Percentiles rank a stretch among this genome's conserved stretches.
Evolutionary conservation across 164 flowering plant genomes (phyloP).

Genomic region (Taxillus chinensis): DNA sequence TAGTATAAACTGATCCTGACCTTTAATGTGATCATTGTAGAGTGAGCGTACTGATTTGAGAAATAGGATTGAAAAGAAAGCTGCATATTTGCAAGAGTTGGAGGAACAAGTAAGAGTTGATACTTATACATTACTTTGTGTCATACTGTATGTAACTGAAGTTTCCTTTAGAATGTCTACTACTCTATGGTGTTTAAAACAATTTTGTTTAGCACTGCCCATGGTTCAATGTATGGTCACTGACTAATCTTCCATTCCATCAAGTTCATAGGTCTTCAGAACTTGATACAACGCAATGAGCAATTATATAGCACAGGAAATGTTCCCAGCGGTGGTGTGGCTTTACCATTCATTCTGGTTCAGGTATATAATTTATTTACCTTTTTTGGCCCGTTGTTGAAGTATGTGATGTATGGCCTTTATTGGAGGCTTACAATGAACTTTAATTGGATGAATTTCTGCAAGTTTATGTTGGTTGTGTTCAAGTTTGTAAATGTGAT

Average conservation of each 20-base stretch:
- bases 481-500: too few species aligned
- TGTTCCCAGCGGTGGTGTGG: conserved; percentile 81
- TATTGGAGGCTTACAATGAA: too few species aligned
- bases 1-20: conserved; percentile 7
- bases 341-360: conserved; percentile 89
- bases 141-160: not conserved
- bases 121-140: conserved; percentile 6
- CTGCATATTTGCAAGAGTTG: conserved; percentile 82
- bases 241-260: conserved; percentile 13
- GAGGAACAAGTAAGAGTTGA: conserved; percentile 72
- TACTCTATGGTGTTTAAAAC: not conserved
- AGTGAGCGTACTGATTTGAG: conserved; percentile 54
- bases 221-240: conserved; percentile 2
- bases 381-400: not conserved
- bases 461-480: too few species aligned
- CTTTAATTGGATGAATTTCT: too few species aligned
- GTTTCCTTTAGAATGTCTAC: not conserved
- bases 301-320: conserved; percentile 65
- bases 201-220: not conserved
- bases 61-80: conserved; percentile 75
- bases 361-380: conserved; percentile 52
- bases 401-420: too few species aligned
- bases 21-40: conserved; percentile 29
- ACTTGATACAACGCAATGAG: conserved; percentile 76
- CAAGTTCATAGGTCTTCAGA: conserved; percentile 73